A percentile compares a stretch with the other conserved stretches of the same genome.
These are phyloP conservation scores for Venustampulla echinocandica DNA, from an alignment of 495 filamentous ascomycete species.

Conservation along the genomic window DNA sequence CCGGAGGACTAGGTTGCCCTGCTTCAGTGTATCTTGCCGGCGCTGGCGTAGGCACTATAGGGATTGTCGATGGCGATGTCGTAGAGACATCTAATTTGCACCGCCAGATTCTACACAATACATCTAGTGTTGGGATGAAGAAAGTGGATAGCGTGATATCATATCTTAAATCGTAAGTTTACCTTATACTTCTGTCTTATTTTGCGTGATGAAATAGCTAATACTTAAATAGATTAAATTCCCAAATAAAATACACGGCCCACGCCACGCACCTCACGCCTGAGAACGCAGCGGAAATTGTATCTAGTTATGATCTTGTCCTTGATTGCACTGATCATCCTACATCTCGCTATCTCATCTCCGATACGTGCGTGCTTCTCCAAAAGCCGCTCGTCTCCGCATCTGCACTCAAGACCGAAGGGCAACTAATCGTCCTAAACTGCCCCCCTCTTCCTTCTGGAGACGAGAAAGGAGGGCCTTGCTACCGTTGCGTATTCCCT, in stretches of 20 bases:
- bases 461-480: conserved; percentile 49
- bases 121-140: conserved; percentile 56
- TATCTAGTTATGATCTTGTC: conserved; percentile 67
- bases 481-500: conserved; percentile 90
- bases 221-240: conserved; percentile 42
- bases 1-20: conserved; percentile 85
- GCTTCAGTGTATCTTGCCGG: conserved; percentile 84
- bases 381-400: conserved; percentile 78
- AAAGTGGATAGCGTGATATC: conserved; percentile 77
- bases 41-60: conserved; percentile 75
- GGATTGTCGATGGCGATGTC: conserved; percentile 76
- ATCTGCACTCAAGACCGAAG: conserved; percentile 76
- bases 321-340: conserved; percentile 95
- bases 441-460: conserved; percentile 45
- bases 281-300: conserved; percentile 52
- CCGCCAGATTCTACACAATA: conserved; percentile 77
- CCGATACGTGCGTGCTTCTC: conserved; percentile 74
- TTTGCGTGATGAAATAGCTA: too few species aligned
- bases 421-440: conserved; percentile 82
- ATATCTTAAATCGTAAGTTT: conserved; percentile 51
- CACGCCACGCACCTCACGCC: conserved; percentile 55
- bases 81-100: conserved; percentile 91
- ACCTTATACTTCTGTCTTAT: conserved; percentile 1
- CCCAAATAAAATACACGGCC: conserved; percentile 50
- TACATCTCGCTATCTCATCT: conserved; percentile 83